phyloP scores from a whole-genome alignment of 805 yeast species.

The Cephaloascus fragrans region DNA sequence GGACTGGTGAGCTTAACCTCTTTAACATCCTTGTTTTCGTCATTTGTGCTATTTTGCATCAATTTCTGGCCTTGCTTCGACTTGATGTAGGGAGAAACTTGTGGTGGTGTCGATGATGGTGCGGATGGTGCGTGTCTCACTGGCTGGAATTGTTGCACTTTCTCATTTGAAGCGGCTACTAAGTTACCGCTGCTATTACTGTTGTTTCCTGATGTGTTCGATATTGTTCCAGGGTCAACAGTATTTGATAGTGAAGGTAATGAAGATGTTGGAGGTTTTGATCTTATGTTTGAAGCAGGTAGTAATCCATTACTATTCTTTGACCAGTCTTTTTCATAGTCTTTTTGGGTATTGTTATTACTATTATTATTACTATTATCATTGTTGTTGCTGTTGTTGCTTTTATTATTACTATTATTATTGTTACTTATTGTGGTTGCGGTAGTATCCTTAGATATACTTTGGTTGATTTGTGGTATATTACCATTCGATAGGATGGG shows the following conservation, averaged over 20 bases:
- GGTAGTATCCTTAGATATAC: not conserved
- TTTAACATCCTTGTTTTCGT: conserved; percentile 7
- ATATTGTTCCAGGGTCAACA: too few relatives aligned
- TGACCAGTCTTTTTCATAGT: conserved; percentile 25
- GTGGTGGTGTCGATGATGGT: conserved; percentile 18
- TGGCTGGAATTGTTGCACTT: conserved; percentile 17
- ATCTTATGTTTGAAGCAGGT: not conserved
- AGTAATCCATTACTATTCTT: conserved; percentile 10
- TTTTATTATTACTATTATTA: conserved; percentile 2
- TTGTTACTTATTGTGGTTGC: conserved; percentile 9
- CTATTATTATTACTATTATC: conserved; percentile 1
- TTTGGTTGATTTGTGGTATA: conserved; percentile 8
- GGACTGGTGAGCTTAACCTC: conserved; percentile 1
- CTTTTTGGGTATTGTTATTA: conserved; percentile 1
- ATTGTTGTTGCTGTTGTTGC: conserved; percentile 1
- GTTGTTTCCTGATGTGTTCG: not conserved
- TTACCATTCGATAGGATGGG: conserved; percentile 13
- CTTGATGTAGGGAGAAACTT: conserved; percentile 5
- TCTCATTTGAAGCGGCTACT: too few relatives aligned
- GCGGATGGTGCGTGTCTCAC: conserved; percentile 31
- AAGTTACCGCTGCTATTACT: not conserved
- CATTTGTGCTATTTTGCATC: conserved; percentile 13
- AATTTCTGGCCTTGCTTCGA: not conserved
- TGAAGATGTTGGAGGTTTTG: not conserved
- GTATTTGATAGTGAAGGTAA: not conserved